Base-by-base conservation (phyloP, 192 early-diverging fungal genomes). In the Allomyces javanicus region DNA sequence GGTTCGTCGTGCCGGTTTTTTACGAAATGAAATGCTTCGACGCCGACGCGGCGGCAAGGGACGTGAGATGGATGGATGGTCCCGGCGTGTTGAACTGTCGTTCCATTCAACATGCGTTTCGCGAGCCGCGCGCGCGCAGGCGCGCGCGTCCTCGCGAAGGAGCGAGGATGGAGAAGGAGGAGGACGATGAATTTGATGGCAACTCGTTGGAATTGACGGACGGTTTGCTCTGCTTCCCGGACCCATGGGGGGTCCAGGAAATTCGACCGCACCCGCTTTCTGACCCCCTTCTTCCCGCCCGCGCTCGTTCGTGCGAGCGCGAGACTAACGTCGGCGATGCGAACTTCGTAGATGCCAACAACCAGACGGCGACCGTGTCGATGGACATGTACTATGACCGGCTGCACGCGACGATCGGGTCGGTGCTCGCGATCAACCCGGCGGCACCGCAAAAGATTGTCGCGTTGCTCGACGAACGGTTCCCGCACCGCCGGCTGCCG, bases 401-500 rank as follows among this genome's bases (percentile, higher is more conserved):
- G 43, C 76, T 78, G 10, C 89, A 91, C 67, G 66, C 71, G 24
- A 79, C 85, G 12, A 66, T 93, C 1, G 73, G 73, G 62, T 71
- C 73, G 43, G 76, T 91, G 24, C 77, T 93, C 0, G 67, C 75
- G 5, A 71, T 90, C 24, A 85, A 88, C 55, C 89, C 90, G 58
- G 82, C 85, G 11, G 82, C 84, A 22, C 78, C 81, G 0, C 81
- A 81, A 4, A 79, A 83, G 11, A 71, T 94, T 24, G 71, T 82
- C 62, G 71, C 81, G 3, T 67, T 87, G 14, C 69, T 94, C 11
- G 77, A 70, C n/a, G 73, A 80, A 10, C 74, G 78, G 62, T 86
- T 91, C 66, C 92, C 92, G 1, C 83, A 89, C 74, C 90, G 88
- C 68, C 72, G 77, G 1, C 81, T 85, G 43, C 72, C 75, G 23